These are phyloP conservation scores for Ramularia endophylla DNA, from an alignment of 2,329 filamentous ascomycete species.

Conservation along the genomic window DNA sequence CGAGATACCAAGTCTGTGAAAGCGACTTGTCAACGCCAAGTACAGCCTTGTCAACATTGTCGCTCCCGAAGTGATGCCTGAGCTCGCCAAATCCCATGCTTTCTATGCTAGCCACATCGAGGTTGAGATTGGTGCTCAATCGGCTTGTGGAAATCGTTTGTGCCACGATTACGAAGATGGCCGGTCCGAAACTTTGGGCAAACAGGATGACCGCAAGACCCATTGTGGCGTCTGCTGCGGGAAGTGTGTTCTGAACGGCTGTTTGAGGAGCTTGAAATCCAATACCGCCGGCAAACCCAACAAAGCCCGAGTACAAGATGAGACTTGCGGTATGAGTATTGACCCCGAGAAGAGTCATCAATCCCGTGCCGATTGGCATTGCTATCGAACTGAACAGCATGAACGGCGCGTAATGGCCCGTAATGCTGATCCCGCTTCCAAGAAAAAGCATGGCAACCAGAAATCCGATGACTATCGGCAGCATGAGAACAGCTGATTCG, in stretches of 20 bases:
- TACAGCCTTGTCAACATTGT: conserved; percentile 14
- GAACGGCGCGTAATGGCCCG: conserved; percentile 34
- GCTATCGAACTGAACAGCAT: conserved; percentile 29
- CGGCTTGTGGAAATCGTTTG: conserved; percentile 19
- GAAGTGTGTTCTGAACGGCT: conserved; percentile 28
- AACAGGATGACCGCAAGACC: conserved; percentile 32
- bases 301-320: conserved; percentile 26
- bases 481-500: conserved; percentile 13
- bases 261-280: conserved; percentile 29
- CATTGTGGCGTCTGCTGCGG: conserved; percentile 23
- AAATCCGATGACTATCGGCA: conserved; percentile 14
- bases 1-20: conserved; percentile 25
- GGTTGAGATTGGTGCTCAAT: conserved; percentile 9
- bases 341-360: conserved; percentile 29
- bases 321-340: conserved; percentile 21
- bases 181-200: conserved; percentile 19
- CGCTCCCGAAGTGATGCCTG: conserved; percentile 8
- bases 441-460: conserved; percentile 9
- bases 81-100: conserved; percentile 17
- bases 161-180: conserved; percentile 14
- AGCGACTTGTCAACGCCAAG: conserved; percentile 23
- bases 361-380: conserved; percentile 31
- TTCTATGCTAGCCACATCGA: conserved; percentile 6
- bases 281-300: conserved; percentile 29
- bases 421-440: conserved; percentile 9